A percentile compares a stretch with the other conserved stretches of the same genome.
Conservation (phyloP, 2,329 filamentous ascomycete species). For the Teratosphaeriaceae sp. region DNA sequence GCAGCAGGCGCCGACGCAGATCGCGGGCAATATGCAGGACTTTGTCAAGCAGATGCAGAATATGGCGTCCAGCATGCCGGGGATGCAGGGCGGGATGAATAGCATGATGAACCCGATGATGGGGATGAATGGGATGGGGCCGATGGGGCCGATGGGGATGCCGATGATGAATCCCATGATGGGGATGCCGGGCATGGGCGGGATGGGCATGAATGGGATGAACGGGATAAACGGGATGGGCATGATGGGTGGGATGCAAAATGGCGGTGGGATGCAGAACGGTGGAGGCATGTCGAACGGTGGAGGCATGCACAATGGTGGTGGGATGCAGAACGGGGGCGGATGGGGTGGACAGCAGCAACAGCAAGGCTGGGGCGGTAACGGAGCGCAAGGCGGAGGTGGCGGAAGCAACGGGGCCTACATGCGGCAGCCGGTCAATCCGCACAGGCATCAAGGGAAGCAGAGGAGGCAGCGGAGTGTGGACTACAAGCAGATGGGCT, state of each 20-base stretch:
- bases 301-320: no score
- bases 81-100: conserved; percentile 24
- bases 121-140: no score
- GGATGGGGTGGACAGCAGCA: conserved; percentile 10
- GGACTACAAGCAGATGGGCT: conserved; percentile 72
- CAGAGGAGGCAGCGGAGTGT: conserved; percentile 75
- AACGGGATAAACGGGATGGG: conserved; percentile 15
- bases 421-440: conserved; percentile 92
- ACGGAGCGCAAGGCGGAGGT: conserved; percentile 16
- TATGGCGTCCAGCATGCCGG: conserved; percentile 29
- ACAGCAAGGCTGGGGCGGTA: conserved; percentile 13
- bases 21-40: conserved; percentile 28
- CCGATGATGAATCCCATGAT: conserved; percentile 20
- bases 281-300: conserved; percentile 11
- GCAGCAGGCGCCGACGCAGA: conserved; percentile 9
- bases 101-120: conserved; percentile 26
- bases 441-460: conserved; percentile 78
- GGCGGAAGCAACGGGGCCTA: conserved; percentile 82
- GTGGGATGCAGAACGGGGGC: conserved; percentile 18
- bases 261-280: conserved; percentile 21
- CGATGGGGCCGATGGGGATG: conserved; percentile 16
- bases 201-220: conserved; percentile 23
- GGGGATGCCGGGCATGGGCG: conserved; percentile 25
- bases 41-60: conserved; percentile 42
- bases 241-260: no score